Evolutionary conservation across 2,329 filamentous ascomycete species (phyloP).

Genomic region (Diplocarpon mali): DNA sequence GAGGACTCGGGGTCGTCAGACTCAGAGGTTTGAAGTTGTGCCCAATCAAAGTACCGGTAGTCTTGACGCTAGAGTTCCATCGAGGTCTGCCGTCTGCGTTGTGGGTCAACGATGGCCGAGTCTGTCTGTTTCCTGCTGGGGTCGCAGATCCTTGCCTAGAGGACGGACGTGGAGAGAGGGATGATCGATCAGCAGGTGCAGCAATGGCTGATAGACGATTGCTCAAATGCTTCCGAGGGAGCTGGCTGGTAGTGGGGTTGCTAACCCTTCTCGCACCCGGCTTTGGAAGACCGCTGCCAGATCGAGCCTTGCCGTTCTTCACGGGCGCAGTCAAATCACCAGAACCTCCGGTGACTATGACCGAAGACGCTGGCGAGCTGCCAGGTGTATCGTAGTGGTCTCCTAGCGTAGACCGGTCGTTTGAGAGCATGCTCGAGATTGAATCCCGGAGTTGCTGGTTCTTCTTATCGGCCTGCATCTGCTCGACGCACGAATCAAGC

Average conservation of each 20-base stretch:
- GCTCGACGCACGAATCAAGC: conserved; percentile 65
- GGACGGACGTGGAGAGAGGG: conserved; percentile 25
- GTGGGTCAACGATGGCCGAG: conserved; percentile 34
- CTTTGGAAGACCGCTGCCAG: conserved; percentile 30
- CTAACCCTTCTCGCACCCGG: conserved; percentile 35
- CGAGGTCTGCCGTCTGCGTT: conserved; percentile 49
- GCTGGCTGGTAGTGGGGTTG: conserved; percentile 33
- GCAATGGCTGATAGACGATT: conserved; percentile 30
- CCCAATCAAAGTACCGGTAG: conserved; percentile 50
- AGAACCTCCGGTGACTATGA: conserved; percentile 43
- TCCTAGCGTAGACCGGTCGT: conserved; percentile 36
- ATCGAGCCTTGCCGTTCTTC: conserved; percentile 25
- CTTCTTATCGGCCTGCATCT: conserved; percentile 50
- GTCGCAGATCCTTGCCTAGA: conserved; percentile 37
- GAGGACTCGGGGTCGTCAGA: conserved; percentile 33
- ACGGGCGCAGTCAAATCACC: conserved; percentile 26
- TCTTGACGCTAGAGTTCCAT: conserved; percentile 62
- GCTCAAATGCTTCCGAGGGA: conserved; percentile 27
- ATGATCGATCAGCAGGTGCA: conserved; percentile 31
- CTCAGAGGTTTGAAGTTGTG: conserved; percentile 56
- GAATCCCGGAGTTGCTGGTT: conserved; percentile 80
- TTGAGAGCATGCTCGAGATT: conserved; percentile 69
- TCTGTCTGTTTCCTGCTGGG: conserved; percentile 34
- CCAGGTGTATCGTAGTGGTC: conserved; percentile 37
- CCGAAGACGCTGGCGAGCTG: conserved; percentile 55